Evolutionary conservation across 345 rosid species (phyloP).

Genomic region (Brassica rapa): DNA sequence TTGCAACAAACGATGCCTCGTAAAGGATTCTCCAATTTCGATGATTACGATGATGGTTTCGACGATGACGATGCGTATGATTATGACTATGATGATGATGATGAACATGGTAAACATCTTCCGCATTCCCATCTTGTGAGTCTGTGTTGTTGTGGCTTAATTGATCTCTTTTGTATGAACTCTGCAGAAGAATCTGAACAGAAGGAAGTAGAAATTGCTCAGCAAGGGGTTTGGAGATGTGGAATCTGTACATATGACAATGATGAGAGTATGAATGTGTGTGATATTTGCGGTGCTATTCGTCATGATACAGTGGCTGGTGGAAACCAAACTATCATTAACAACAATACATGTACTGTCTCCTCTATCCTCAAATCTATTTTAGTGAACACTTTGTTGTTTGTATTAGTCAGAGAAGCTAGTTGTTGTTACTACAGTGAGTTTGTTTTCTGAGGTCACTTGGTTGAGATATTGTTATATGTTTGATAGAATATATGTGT

Average conservation of each 20-base stretch:
- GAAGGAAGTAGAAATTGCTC: conserved; percentile 31
- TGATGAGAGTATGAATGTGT: conserved; percentile 62
- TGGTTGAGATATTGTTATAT: conserved; percentile 18
- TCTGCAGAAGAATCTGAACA: conserved; percentile 44
- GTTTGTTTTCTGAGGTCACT: conserved; percentile 22
- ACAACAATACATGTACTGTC: conserved; percentile 53
- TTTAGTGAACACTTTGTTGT: neutral
- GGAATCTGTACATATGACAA: conserved; percentile 90
- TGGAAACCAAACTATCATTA: conserved; percentile 26
- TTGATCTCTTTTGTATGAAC: conserved; percentile 27
- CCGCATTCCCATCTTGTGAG: neutral
- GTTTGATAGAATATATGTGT: conserved; percentile 57
- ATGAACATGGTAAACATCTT: conserved; percentile 35
- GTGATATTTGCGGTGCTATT: conserved; percentile 93
- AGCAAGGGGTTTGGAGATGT: conserved; percentile 63
- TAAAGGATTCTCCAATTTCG: conserved; percentile 43
- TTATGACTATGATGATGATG: conserved; percentile 40
- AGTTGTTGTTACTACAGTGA: neutral
- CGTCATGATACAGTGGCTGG: conserved; percentile 49
- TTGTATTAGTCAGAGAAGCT: conserved; percentile 6
- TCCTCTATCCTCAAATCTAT: conserved; percentile 6
- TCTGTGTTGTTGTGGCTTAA: neutral
- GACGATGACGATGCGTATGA: conserved; percentile 50
- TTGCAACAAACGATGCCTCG: conserved; percentile 54
- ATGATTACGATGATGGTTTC: conserved; percentile 45